Evolutionary conservation across 768 basidiomycete species (phyloP), one percentile per base, ranked within the genome.

Genomic region (Sarcomyxa edulis): DNA sequence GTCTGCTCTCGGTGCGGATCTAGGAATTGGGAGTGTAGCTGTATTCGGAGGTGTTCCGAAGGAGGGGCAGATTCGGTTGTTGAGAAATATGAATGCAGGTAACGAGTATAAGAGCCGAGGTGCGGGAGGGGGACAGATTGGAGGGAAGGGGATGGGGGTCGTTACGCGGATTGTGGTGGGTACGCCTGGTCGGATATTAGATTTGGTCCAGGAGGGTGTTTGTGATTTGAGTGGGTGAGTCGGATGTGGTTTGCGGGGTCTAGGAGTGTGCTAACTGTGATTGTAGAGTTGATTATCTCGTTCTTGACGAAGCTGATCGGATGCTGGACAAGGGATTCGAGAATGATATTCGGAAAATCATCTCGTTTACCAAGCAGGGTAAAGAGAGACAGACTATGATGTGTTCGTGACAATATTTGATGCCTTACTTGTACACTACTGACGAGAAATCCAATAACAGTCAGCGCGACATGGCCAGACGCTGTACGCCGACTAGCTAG

Each of bases 281-380:
- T 12, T 34, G 4, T 45, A 91, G 87, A 20, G 92, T 98, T 10
- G 69, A 78, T 29, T 99, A 94, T 63, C 68, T 98, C 15, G 95
- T 97, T 7, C 67, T 99, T 44, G 96, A 99, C 55, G 96, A 99
- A 65, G 96, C 96, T 5, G 95, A 98, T 64, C 75, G 95, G 35
- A 97, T 97, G 95, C 70, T 99, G 35, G 96, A 98, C 59, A 92
- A 86, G 59, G 96, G 95, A 0, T 99, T 99, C 56, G 96, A 99
- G 59, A 96, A 98, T 52, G 96, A 97, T 56, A 96, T 98, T 43
- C 71, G 91, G 37, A 77, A 71, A 43, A 98, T 99, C 53, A 93
- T 98, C 45, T 80, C 75, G 6, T 67, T 72, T 40, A 79, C 83
- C 2, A 74, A 81, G 63, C 77, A 77, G 54, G 69, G 73, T 24